These are phyloP conservation scores for Citrus sinensis DNA, from an alignment of 345 rosid species.

Conservation along the genomic window DVS_A1.0 CM039163.1:8846001-8846500, in stretches of 20 bases:
- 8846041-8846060: neutral
- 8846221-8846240: neutral
- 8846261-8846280: neutral
- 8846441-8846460: slow-evolving; percentile 45
- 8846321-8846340: neutral
- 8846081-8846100: neutral
- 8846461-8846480: slow-evolving; percentile 54
- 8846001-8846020: neutral
- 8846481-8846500: slow-evolving; percentile 62
- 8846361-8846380: slow-evolving; percentile 62
- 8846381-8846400: slow-evolving; percentile 41
- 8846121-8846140: neutral
- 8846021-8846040: neutral
- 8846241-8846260: neutral
- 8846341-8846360: neutral
- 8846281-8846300: neutral
- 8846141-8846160: neutral
- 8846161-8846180: neutral
- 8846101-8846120: neutral
- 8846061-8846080: neutral
- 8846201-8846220: neutral
- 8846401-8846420: slow-evolving; percentile 48
- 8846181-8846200: neutral
- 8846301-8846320: neutral
- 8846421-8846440: slow-evolving; percentile 44